Base-by-base conservation (phyloP, 495 filamentous ascomycete genomes). In the Neurospora sp. region DNA sequence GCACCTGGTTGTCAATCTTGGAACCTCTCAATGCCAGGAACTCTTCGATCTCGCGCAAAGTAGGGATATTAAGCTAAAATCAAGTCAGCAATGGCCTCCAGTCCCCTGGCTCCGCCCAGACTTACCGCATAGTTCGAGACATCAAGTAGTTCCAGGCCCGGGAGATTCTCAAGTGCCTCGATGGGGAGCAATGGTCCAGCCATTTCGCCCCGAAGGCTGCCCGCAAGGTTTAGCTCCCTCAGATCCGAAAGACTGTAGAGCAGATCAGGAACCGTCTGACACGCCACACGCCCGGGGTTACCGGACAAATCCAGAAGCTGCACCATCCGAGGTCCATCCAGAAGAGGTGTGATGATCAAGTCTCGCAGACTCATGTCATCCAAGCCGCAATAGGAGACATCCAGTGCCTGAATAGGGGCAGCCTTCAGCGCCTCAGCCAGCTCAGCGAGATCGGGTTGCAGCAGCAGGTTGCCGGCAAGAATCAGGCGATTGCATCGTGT, bases 201-300 rank as follows among this genome's bases (percentile, higher is more conserved):
- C 18, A 74, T 38, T 69, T 96, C 92, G 42, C 91, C 91, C n/a
- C 96, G 86, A 75, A 91, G 87, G 78, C 97, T 97, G 14, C 93
- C 93, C 72, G 90, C 93, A 72, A 98, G 81, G 66, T 88, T 88
- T 66, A 98, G 89, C 89, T 79, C 73, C 62, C 74, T 75, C 9
- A 82, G 76, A 14, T 79, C 74, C 3, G 54, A n/a, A 23, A 82
- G 73, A 20, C 74, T 73, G 7, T 70, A 37, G 3, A 80, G 37
- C 31, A 82, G 71, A 4, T 75, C 73, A 11, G 78, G 76, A 6
- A 82, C 20, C n/a, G 78, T 70, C 31, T 70, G 69, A 20, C 75
- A 76, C 0, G 76, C 75, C 90, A 97, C 80, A 90, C 93, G 72
- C 91, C 91, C 80, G 89, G 93, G 9, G 91, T 97, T 78, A 88